Evolutionary conservation across 2,329 filamentous ascomycete genomes (phyloP).

Genomic region (Cladosporium sp.): DNA sequence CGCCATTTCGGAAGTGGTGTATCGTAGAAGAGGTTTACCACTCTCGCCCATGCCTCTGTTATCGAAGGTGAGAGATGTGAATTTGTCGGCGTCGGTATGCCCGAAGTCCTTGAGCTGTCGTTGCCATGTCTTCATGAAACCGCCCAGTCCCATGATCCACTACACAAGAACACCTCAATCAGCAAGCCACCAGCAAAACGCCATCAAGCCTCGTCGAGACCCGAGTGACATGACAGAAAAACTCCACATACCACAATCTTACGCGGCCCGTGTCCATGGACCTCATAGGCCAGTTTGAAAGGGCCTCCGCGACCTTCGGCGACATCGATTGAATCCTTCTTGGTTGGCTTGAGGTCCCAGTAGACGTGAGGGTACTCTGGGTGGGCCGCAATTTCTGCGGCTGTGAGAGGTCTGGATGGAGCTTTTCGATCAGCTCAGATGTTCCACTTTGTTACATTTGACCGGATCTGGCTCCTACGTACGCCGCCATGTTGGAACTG

Average conservation of each 20-base stretch:
- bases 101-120: slow-evolving; percentile 81
- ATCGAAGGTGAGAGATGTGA: slow-evolving; percentile 75
- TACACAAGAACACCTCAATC: slow-evolving; percentile 37
- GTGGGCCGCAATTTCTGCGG: slow-evolving; percentile 61
- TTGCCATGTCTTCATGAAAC: slow-evolving; percentile 71
- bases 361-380: slow-evolving; percentile 66
- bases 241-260: slow-evolving; percentile 67
- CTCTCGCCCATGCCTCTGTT: slow-evolving; percentile 82
- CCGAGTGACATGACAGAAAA: background rate
- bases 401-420: slow-evolving; percentile 42
- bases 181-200: background rate
- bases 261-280: slow-evolving; percentile 72
- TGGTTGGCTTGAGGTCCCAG: slow-evolving; percentile 69
- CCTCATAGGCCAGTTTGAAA: slow-evolving; percentile 73
- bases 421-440: background rate
- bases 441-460: background rate
- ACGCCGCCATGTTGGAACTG: slow-evolving; percentile 10
- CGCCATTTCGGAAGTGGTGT: slow-evolving; percentile 84
- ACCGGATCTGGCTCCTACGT: slow-evolving; percentile 11
- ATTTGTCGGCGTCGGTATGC: slow-evolving; percentile 65
- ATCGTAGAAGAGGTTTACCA: slow-evolving; percentile 73
- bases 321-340: slow-evolving; percentile 61
- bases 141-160: slow-evolving; percentile 81
- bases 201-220: background rate
- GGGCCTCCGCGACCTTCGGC: slow-evolving; percentile 73